Base-by-base conservation (phyloP, 352 stramenopile genomes). In the Pythium diclinum region DNA sequence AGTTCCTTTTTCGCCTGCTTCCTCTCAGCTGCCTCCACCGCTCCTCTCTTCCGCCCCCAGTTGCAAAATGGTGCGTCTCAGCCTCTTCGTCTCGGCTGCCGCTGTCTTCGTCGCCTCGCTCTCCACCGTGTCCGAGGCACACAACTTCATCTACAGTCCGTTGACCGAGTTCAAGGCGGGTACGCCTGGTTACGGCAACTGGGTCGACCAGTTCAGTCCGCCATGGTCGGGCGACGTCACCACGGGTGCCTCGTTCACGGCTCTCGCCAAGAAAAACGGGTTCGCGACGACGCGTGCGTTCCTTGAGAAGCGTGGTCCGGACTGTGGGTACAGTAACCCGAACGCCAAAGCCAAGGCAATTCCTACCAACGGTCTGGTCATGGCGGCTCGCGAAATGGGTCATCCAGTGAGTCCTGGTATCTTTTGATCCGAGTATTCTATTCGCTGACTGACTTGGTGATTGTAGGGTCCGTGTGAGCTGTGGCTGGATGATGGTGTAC, bases 101-200 rank as follows among this genome's bases (percentile, higher is more conserved):
- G 33, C 33, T 38, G 33, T 7, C 33, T 38, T 13, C 8, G 6
- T 66, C 38, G 52, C 52, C 9, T 32, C 32, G 6, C 38, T 47
- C 30, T 30, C 53, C 3, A 42, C 9, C 13, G 16, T 13, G 9
- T 28, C 33, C 3, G 23, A 67, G 13, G 52, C 61, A 14, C 61
- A 68, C 61, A 68, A 68, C 54, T 68, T 58, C 25, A 54, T 68
- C 2, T 19, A 46, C 32, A 67, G 61, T 38, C 61, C 61, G 11
- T 34, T 57, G 8, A 32, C 61, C 19, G 40, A 61, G 61, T 62
- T 68, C 61, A 68, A 68, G 54, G 32, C 61, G 32, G 54, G 54
- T 21, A 38, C 19, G 1, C 21, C 61, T 1, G 61, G 61, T 25
- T 53, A 25, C n/a, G 61, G 61, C 54, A 68, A 62, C 54, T 68